These are phyloP conservation scores for Trichoderma reesei DNA, from an alignment of 495 filamentous ascomycete species.

Conservation along the genomic window DNA sequence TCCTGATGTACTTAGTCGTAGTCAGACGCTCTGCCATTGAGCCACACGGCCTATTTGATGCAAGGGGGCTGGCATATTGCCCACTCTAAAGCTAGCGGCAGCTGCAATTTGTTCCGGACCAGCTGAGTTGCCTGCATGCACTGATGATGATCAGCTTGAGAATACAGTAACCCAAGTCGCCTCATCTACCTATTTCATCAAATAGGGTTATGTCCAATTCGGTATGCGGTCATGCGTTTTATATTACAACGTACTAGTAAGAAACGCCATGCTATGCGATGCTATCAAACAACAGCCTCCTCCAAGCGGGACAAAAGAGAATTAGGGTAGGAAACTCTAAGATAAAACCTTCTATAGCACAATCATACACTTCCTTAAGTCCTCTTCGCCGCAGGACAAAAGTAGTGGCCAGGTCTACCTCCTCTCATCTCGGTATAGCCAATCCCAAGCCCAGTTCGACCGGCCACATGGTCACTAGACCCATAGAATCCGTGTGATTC, in stretches of 20 bases:
- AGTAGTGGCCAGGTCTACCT: not conserved
- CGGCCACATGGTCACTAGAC: not conserved
- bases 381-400: not conserved
- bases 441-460: not conserved
- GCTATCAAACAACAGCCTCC: no score
- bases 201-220: no score
- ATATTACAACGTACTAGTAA: no score
- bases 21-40: slow-evolving; percentile 9
- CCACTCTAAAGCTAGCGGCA: not conserved
- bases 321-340: no score
- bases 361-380: not conserved
- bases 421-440: not conserved
- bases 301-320: no score
- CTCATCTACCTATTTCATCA: no score
- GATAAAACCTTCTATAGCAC: no score
- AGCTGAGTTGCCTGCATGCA: no score
- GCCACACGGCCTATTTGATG: slow-evolving; percentile 6
- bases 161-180: no score
- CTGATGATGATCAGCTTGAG: no score
- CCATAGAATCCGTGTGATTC: slow-evolving; percentile 1
- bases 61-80: not conserved
- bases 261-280: no score
- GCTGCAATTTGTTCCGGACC: not conserved
- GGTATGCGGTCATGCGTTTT: no score
- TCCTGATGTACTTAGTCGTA: slow-evolving; percentile 4